These are phyloP conservation scores for Ceratocystis huliohia DNA, from an alignment of 2,329 filamentous ascomycete species.

Conservation along the genomic window DNA sequence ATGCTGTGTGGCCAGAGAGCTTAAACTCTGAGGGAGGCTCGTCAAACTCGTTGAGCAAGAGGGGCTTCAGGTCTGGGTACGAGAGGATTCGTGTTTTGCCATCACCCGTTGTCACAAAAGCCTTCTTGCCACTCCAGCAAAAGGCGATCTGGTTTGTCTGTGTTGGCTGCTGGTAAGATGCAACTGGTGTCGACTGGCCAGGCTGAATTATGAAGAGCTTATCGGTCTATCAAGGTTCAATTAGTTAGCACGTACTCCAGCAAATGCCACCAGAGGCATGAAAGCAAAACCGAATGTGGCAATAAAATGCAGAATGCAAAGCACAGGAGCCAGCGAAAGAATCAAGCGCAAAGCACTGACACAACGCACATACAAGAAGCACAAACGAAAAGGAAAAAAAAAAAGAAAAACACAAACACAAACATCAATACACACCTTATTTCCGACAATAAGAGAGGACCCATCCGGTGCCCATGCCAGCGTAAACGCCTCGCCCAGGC, in stretches of 20 bases:
- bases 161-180: slow-evolving; percentile 46
- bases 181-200: slow-evolving; percentile 41
- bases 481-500: slow-evolving; percentile 54
- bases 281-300: neutral
- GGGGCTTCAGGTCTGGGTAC: slow-evolving; percentile 50
- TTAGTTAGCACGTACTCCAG: neutral
- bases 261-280: neutral
- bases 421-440: slow-evolving; percentile 40
- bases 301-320: neutral
- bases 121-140: slow-evolving; percentile 56
- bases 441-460: slow-evolving; percentile 55
- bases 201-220: slow-evolving; percentile 51
- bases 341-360: too few species aligned
- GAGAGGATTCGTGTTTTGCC: slow-evolving; percentile 58
- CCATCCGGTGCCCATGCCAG: slow-evolving; percentile 65
- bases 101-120: slow-evolving; percentile 59
- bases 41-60: slow-evolving; percentile 37
- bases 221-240: slow-evolving; percentile 37
- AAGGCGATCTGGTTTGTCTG: slow-evolving; percentile 64
- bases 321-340: too few species aligned
- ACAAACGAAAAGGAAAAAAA: neutral
- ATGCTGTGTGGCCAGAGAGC: slow-evolving; percentile 60
- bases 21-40: slow-evolving; percentile 40
- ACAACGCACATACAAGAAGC: slow-evolving; percentile 1
- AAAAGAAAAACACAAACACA: slow-evolving; percentile 24